These are phyloP conservation scores for Francoa sonchifolia DNA, from an alignment of 441 rosid genomes.

Conservation along the genomic window DNA sequence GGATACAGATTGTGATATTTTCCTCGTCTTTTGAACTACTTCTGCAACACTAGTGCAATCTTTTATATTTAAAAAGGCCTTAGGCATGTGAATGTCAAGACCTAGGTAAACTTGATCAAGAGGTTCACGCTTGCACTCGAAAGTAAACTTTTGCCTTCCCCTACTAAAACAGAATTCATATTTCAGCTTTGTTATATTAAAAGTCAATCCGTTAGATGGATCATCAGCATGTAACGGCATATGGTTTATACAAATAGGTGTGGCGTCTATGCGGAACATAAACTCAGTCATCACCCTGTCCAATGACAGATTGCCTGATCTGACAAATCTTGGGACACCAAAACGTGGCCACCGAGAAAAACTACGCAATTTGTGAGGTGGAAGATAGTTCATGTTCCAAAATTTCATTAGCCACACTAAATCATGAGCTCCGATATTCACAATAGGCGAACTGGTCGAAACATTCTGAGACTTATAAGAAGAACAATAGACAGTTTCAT, in stretches of 20 bases:
- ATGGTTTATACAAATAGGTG: constrained; percentile 63
- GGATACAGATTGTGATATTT: constrained; percentile 49
- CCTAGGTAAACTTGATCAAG: constrained; percentile 98
- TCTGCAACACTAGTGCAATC: constrained; percentile 40
- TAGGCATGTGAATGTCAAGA: constrained; percentile 82
- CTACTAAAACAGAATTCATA: constrained; percentile 74
- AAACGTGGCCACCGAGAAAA: constrained; percentile 95
- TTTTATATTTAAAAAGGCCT: constrained; percentile 52
- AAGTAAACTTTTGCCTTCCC: constrained; percentile 84
- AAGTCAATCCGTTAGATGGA: constrained; percentile 83
- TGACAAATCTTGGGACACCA: constrained; percentile 65
- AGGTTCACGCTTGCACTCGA: constrained; percentile 74
- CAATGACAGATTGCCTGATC: constrained; percentile 87
- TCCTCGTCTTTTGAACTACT: constrained; percentile 44
- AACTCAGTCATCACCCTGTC: constrained; percentile 97
- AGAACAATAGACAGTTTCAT: constrained; percentile 24
- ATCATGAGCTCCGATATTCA: constrained; percentile 92
- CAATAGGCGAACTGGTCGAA: constrained; percentile 37
- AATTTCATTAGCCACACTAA: constrained; percentile 87
- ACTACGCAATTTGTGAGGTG: constrained; percentile 88
- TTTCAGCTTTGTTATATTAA: constrained; percentile 74
- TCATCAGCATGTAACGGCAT: constrained; percentile 82
- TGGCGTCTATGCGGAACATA: constrained; percentile 77
- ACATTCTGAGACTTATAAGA: constrained; percentile 34
- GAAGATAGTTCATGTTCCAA: constrained; percentile 70